Evolutionary conservation across 176 grass and related monocot species (phyloP).

Genomic region (Hsuehochloa calcarea): DNA sequence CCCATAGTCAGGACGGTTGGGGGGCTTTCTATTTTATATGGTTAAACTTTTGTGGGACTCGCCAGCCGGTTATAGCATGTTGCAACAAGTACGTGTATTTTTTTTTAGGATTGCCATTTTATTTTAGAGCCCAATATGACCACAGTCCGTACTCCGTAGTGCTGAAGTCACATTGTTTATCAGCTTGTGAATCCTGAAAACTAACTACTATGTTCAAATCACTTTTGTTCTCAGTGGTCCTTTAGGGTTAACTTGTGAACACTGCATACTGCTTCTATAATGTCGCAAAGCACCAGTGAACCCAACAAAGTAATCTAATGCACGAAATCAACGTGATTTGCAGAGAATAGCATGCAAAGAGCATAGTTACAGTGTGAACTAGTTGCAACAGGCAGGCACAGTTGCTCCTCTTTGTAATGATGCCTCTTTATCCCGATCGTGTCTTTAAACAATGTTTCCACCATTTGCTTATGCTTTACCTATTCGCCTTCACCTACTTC

Average conservation of each 20-base stretch:
- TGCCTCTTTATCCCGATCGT: not conserved
- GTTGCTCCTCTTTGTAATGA: not conserved
- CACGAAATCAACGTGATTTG: not conserved
- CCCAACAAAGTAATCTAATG: not conserved
- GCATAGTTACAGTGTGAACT: not conserved
- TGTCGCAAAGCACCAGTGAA: not conserved
- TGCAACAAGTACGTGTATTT: not conserved
- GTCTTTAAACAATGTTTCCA: not conserved
- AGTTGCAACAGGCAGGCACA: not conserved
- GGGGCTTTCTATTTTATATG: not conserved
- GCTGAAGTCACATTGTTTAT: not conserved
- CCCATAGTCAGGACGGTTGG: not conserved
- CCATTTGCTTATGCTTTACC: not conserved
- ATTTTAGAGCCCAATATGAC: not conserved
- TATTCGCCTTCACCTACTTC: not conserved
- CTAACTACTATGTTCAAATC: not conserved
- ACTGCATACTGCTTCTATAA: not conserved
- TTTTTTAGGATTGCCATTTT: not conserved
- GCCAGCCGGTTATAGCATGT: not conserved
- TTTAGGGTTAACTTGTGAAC: not conserved
- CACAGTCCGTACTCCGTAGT: not conserved
- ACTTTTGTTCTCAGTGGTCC: not conserved
- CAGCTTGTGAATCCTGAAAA: slow-evolving; percentile 13
- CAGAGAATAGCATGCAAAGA: not conserved
- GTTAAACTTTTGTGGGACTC: not conserved